Percentiles rank a stretch among this genome's conserved stretches.
Evolutionary conservation across 2,329 filamentous ascomycete species (phyloP).

Genomic region (Fusarium pseudocircinatum): DNA sequence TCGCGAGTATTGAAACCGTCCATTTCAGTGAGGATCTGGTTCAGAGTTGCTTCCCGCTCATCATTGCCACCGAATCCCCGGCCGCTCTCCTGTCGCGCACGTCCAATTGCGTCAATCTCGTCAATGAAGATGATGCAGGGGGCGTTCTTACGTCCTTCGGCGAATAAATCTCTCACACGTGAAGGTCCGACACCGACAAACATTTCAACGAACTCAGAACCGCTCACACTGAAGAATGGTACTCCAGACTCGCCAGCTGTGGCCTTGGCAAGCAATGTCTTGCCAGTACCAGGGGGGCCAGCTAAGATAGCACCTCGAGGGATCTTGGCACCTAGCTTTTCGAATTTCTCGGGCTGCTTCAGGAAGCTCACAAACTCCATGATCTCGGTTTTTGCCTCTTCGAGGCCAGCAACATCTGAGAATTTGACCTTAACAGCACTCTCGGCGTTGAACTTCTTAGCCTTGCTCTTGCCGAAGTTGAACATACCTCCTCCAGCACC

Average conservation of each 20-base stretch:
- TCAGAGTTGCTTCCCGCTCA: constrained; percentile 94
- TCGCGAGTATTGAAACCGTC: constrained; percentile 98
- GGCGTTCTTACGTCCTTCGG: constrained; percentile 92
- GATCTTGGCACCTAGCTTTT: constrained; percentile 96
- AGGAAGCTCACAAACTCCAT: constrained; percentile 99
- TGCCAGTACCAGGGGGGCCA: constrained; percentile 98
- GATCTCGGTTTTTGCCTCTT: constrained; percentile 97
- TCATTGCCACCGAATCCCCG: constrained; percentile 85
- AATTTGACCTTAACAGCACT: constrained; percentile 97
- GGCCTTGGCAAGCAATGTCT: constrained; percentile 95
- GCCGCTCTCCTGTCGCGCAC: constrained; percentile 83
- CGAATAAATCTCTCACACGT: constrained; percentile 92
- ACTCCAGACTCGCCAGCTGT: constrained; percentile 97
- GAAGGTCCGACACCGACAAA: constrained; percentile 98
- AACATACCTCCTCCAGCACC: constrained; percentile 82
- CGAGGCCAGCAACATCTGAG: constrained; percentile 94
- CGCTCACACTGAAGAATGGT: constrained; percentile 97
- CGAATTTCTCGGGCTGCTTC: constrained; percentile 90
- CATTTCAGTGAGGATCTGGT: constrained; percentile 99
- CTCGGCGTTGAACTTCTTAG: constrained; percentile 98
- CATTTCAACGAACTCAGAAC: constrained; percentile 99
- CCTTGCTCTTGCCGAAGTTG: constrained; percentile 93
- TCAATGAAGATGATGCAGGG: constrained; percentile 99
- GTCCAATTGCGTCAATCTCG: constrained; percentile 97
- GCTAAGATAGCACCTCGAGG: constrained; percentile 95